Conservation (phyloP, 805 yeast genomes). For the Pichia kluyveri region DNA sequence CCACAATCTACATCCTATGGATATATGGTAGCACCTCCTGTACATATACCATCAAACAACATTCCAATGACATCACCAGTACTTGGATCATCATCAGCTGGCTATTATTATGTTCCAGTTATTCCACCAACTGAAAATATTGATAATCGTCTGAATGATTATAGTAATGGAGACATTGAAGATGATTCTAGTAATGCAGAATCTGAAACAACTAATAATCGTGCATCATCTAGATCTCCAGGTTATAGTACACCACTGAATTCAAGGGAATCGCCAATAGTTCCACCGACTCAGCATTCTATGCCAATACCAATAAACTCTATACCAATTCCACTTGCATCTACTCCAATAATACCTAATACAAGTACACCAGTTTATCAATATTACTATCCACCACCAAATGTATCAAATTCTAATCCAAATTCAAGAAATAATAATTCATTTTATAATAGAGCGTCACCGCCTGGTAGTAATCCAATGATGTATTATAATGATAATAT, state of each 20-base stretch:
- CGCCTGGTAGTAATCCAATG: not conserved
- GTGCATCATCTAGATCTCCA: not conserved
- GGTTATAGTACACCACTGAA: not conserved
- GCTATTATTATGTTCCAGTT: constrained; percentile 8
- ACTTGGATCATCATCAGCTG: constrained; percentile 7
- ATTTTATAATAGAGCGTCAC: not conserved
- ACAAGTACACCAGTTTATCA: constrained; percentile 1
- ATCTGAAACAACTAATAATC: not conserved
- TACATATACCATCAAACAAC: not conserved
- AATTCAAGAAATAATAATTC: not conserved
- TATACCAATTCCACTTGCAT: not conserved
- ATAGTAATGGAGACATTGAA: not conserved
- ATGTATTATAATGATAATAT: not conserved
- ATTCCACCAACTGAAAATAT: constrained; percentile 8
- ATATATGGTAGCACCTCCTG: not conserved
- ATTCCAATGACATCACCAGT: constrained; percentile 4
- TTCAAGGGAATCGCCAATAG: not conserved
- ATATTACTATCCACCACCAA: constrained; percentile 3
- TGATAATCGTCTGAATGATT: not conserved
- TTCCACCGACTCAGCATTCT: not conserved
- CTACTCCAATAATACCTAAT: not conserved
- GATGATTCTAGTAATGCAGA: not conserved
- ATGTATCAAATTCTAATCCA: not conserved
- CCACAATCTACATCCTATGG: not conserved
- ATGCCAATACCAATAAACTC: no score